Percentiles rank a stretch among this genome's conserved stretches.
Conservation (phyloP, 805 yeast genomes). For the Metschnikowia lachancei region DNA sequence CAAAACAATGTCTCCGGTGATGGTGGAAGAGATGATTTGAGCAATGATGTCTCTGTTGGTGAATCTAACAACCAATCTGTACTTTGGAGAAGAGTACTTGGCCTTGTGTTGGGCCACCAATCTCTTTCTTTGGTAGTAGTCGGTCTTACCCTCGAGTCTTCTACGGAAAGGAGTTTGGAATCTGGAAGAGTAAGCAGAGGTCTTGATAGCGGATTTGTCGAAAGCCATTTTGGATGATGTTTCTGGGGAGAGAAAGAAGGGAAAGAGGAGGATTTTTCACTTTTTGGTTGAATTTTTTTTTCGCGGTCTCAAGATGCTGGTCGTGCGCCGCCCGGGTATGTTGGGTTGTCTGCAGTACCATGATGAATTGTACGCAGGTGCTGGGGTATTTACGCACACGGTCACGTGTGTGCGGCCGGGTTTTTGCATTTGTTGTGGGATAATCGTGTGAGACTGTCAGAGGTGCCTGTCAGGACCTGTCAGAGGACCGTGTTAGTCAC, state of each 20-base stretch:
- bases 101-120: conserved; percentile 99
- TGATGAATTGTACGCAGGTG: not conserved
- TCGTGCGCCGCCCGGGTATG: too few species aligned
- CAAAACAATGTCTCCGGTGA: conserved; percentile 94
- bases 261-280: conserved; percentile 1
- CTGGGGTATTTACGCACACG: not conserved
- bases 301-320: conserved; percentile 10
- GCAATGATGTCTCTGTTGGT: conserved; percentile 99
- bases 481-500: too few species aligned
- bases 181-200: conserved; percentile 96
- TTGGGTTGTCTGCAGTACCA: too few species aligned
- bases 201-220: conserved; percentile 61
- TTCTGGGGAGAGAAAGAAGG: not conserved
- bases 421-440: too few species aligned
- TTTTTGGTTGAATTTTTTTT: conserved; percentile 7
- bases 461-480: too few species aligned
- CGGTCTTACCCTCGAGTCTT: conserved; percentile 99
- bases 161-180: conserved; percentile 99
- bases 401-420: conserved; percentile 3
- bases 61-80: conserved; percentile 99
- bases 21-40: conserved; percentile 94
- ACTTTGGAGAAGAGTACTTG: conserved; percentile 98
- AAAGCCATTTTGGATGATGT: conserved; percentile 60
- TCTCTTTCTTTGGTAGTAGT: conserved; percentile 99
- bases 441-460: too few species aligned